These are phyloP conservation scores for Vaccinium darrowii DNA, from an alignment of 148 eudicot genomes.

Conservation along the genomic window DNA sequence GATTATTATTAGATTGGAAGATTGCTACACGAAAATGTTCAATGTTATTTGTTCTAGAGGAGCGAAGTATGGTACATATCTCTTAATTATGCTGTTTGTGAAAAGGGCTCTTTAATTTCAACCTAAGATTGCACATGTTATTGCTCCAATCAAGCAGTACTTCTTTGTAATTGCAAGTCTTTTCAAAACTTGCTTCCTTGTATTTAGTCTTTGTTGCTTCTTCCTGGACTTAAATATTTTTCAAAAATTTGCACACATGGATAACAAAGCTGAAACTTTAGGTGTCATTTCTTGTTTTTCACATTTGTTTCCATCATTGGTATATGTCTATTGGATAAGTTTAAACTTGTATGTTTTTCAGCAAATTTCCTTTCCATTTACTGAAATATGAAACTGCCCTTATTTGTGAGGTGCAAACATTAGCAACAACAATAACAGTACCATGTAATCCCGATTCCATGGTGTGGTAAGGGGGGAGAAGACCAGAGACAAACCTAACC, in stretches of 20 bases:
- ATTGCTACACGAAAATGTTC: neutral
- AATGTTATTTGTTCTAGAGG: neutral
- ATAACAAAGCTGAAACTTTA: neutral
- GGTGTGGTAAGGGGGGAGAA: neutral
- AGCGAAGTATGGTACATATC: neutral
- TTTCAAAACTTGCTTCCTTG: neutral
- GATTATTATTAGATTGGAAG: neutral
- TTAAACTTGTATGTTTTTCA: neutral
- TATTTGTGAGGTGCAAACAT: neutral
- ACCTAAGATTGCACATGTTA: neutral
- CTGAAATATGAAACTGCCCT: neutral
- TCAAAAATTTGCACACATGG: neutral
- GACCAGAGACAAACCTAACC: neutral
- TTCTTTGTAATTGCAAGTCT: neutral
- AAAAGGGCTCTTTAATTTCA: neutral
- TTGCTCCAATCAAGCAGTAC: neutral
- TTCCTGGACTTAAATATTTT: neutral
- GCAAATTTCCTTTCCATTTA: neutral
- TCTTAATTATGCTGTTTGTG: neutral
- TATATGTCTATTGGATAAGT: neutral
- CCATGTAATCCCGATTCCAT: neutral
- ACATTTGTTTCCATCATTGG: neutral
- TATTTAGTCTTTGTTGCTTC: neutral
- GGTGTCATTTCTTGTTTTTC: neutral
- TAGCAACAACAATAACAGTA: too few species aligned